Conservation (phyloP, 805 yeast genomes). For the Cyberlindnera amylophila region DNA sequence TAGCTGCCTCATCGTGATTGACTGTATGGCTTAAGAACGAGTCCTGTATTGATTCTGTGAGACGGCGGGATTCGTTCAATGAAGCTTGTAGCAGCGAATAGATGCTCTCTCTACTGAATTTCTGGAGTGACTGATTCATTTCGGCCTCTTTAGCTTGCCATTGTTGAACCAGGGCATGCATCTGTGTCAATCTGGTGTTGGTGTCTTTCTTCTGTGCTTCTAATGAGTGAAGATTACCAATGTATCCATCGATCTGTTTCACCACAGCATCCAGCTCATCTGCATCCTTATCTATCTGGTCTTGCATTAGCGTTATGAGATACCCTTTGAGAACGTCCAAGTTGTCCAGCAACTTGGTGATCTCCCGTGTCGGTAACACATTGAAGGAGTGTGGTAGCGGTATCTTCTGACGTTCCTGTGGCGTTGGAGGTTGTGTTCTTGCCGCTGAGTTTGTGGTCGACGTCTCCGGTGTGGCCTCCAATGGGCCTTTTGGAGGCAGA, state of each 20-base stretch:
- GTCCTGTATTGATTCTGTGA: slow-evolving; percentile 32
- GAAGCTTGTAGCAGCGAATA: slow-evolving; percentile 28
- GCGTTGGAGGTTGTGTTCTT: slow-evolving; percentile 1
- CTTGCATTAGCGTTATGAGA: slow-evolving; percentile 22
- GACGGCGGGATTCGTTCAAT: slow-evolving; percentile 30
- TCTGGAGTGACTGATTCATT: slow-evolving; percentile 32
- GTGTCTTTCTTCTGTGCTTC: slow-evolving; percentile 28
- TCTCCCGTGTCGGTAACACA: slow-evolving; percentile 21
- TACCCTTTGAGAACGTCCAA: slow-evolving; percentile 29
- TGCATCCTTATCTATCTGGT: slow-evolving; percentile 24
- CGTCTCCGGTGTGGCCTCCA: neutral
- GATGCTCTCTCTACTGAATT: slow-evolving; percentile 36
- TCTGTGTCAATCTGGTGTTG: slow-evolving; percentile 9
- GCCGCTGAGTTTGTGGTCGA: neutral
- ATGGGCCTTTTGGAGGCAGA: slow-evolving; percentile 16
- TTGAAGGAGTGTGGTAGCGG: slow-evolving; percentile 22
- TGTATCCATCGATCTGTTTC: slow-evolving; percentile 23
- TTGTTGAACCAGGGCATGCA: slow-evolving; percentile 18
- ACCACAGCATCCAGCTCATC: slow-evolving; percentile 26
- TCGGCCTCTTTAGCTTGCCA: slow-evolving; percentile 36
- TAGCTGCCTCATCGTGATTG: slow-evolving; percentile 29
- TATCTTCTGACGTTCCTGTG: slow-evolving; percentile 10
- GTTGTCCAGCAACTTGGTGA: slow-evolving; percentile 20
- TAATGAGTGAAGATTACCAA: slow-evolving; percentile 26
- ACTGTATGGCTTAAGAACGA: slow-evolving; percentile 29